These are phyloP conservation scores for Starmerella sp. DNA, from an alignment of 805 yeast species.

Conservation along the genomic window DNA sequence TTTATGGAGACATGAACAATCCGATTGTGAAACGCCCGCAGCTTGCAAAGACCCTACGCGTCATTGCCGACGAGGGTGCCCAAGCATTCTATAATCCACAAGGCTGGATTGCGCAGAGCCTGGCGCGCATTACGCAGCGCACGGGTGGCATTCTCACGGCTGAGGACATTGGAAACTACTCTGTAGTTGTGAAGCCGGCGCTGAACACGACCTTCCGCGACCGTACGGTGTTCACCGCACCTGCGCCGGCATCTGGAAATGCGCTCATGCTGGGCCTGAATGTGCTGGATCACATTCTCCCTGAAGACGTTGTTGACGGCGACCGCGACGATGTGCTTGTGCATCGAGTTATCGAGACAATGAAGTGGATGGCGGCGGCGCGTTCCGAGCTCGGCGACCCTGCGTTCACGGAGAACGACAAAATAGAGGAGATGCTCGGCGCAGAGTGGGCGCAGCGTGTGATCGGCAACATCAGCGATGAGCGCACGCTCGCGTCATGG, in stretches of 20 bases:
- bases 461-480: constrained; percentile 40
- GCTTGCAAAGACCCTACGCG: constrained; percentile 54
- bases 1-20: constrained; percentile 15
- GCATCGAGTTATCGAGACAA: constrained; percentile 67
- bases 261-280: constrained; percentile 67
- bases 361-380: constrained; percentile 90
- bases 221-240: constrained; percentile 43
- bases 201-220: constrained; percentile 35
- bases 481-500: constrained; percentile 50
- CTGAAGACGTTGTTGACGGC: constrained; percentile 20
- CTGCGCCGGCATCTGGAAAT: constrained; percentile 75
- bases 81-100: constrained; percentile 59
- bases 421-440: constrained; percentile 38
- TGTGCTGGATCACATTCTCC: constrained; percentile 42
- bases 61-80: constrained; percentile 67
- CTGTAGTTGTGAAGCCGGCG: constrained; percentile 38
- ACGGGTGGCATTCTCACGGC: constrained; percentile 57
- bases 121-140: constrained; percentile 40
- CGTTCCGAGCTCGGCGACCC: constrained; percentile 79
- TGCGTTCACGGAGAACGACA: constrained; percentile 24
- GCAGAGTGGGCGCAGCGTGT: constrained; percentile 50
- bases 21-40: constrained; percentile 35
- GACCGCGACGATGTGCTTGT: constrained; percentile 41
- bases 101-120: constrained; percentile 56
- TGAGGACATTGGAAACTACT: constrained; percentile 58